Conservation (phyloP, 441 rosid genomes). For the Viola pubescens region DNA sequence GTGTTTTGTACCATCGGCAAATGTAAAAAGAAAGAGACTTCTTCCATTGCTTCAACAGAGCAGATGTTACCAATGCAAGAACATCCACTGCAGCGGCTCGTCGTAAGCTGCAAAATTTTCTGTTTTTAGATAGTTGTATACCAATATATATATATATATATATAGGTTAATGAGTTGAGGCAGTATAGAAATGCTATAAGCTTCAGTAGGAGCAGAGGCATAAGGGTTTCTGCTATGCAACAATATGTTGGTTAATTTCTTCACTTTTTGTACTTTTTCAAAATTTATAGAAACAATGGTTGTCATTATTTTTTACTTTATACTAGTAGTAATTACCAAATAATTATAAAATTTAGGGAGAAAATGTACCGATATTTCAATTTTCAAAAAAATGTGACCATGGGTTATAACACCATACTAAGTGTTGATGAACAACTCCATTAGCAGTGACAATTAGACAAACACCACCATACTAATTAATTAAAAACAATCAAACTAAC, state of each 20-base stretch:
- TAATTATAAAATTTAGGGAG: too few species aligned
- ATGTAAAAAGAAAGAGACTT: neutral
- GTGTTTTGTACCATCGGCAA: too few species aligned
- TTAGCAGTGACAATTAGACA: too few species aligned
- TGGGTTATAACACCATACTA: too few species aligned
- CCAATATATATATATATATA: neutral
- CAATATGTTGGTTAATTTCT: neutral
- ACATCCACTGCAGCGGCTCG: neutral
- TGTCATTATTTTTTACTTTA: too few species aligned
- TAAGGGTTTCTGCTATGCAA: neutral
- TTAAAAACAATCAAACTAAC: too few species aligned
- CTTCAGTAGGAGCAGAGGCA: neutral
- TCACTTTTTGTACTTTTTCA: neutral
- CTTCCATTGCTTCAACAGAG: neutral
- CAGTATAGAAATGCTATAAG: neutral
- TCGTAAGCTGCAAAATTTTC: neutral
- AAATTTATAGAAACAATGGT: too few species aligned
- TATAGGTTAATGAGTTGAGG: neutral
- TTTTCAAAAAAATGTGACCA: too few species aligned
- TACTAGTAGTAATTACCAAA: too few species aligned
- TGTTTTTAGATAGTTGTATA: neutral
- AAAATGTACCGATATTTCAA: too few species aligned
- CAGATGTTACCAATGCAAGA: constrained; percentile 1
- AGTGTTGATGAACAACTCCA: too few species aligned
- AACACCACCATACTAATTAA: too few species aligned